Evolutionary conservation across 2,329 filamentous ascomycete genomes (phyloP), one percentile per base, ranked within the genome.

Genomic region (Dactylellina haptotyla): DNA sequence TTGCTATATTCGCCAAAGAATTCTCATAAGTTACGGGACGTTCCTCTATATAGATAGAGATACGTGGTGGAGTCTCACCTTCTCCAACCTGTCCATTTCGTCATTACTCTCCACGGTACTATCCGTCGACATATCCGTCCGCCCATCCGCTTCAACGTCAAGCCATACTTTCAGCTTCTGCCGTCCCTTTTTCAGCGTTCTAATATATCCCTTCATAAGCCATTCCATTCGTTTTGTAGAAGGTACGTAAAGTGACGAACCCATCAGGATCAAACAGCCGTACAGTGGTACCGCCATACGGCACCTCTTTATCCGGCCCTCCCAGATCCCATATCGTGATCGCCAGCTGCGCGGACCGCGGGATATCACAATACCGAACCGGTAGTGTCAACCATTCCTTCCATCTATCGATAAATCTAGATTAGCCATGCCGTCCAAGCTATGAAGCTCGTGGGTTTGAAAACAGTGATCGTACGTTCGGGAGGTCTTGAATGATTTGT

Each of bases 321-420:
- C 89, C 87, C 14, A 97, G 81, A 79, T 99, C 96, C 95, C 95
- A 99, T 67, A 98, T 83, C 0, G 96, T 99, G 70, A 99, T 92
- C 18, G 93, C 93, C 34, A 99, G 85, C 78, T 92, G 90, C 1
- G 93, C 88, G 78, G 92, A 91, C 45, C 89, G 83, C 0, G 95
- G 93, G 0, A 96, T 86, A 69, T 90, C 89, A 75, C 91, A 89
- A 81, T 97, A 95, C 3, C 88, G 86, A 74, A 98, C 88, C 0
- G 95, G 94, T 39, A 99, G 83, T 30, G 90, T 88, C 26, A 99
- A 87, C 95, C 96, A 99, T 83, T 98, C 94, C 80, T 96, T 46
- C 41, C 41, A 46, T 46, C 41, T 46, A 25, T n/a, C 37, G 12
- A 41, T n/a, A 37, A 4, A 12, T n/a, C 12, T 16, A 41, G 4